Evolutionary conservation across 805 yeast genomes (phyloP).

Genomic region (Komagataella phaffii): DNA sequence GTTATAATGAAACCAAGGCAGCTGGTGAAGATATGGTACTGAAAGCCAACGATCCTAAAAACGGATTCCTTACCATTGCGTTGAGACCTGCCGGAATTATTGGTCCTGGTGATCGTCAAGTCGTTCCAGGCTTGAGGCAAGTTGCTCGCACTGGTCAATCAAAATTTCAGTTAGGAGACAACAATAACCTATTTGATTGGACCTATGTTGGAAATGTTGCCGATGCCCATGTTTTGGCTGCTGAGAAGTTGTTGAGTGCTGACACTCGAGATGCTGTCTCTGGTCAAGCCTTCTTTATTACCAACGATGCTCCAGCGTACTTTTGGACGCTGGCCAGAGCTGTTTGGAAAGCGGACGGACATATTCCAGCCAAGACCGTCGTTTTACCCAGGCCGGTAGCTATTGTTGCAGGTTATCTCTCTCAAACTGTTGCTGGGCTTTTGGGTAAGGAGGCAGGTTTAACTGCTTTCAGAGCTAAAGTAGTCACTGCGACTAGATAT

Average conservation of each 20-base stretch:
- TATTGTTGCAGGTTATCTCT: slow-evolving; percentile 63
- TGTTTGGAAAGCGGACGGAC: slow-evolving; percentile 95
- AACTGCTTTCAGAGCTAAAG: slow-evolving; percentile 87
- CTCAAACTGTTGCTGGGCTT: slow-evolving; percentile 60
- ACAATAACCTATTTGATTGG: slow-evolving; percentile 89
- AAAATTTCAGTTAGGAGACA: slow-evolving; percentile 88
- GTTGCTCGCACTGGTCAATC: slow-evolving; percentile 81
- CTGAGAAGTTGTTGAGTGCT: slow-evolving; percentile 50
- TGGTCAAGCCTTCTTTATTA: slow-evolving; percentile 82
- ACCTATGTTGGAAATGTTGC: slow-evolving; percentile 98
- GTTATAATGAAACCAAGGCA: slow-evolving; percentile 91
- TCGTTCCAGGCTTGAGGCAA: slow-evolving; percentile 81
- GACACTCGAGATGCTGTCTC: slow-evolving; percentile 32
- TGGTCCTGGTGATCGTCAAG: slow-evolving; percentile 97
- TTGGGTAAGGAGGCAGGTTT: slow-evolving; percentile 82
- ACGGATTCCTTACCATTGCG: slow-evolving; percentile 63
- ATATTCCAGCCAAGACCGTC: slow-evolving; percentile 53
- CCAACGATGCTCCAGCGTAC: slow-evolving; percentile 90
- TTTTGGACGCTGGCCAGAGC: slow-evolving; percentile 96
- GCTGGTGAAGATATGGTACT: slow-evolving; percentile 77
- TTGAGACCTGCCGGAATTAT: slow-evolving; percentile 95
- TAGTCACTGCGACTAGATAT: slow-evolving; percentile 87
- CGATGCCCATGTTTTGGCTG: slow-evolving; percentile 90
- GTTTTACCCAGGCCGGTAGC: slow-evolving; percentile 69
- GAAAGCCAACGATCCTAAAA: slow-evolving; percentile 47